These are phyloP conservation scores for Stygiomarasmius scandens DNA, from an alignment of 1,284 basidiomycete genomes.

Conservation along the genomic window DNA sequence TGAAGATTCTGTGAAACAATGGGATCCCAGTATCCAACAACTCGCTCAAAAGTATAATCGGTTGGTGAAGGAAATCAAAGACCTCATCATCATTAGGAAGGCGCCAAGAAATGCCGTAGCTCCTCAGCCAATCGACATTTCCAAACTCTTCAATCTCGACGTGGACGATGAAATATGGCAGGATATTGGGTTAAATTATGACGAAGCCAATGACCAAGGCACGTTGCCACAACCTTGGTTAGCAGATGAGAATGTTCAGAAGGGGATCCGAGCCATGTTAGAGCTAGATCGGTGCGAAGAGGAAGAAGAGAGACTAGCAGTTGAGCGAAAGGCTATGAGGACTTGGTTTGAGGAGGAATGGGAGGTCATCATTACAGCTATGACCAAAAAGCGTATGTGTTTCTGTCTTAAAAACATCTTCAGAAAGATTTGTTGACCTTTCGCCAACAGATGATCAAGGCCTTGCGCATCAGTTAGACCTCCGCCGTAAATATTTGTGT, in stretches of 20 bases:
- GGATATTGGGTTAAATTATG: not conserved
- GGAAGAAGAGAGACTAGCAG: not conserved
- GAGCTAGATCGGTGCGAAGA: not conserved
- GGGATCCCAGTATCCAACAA: constrained; percentile 8
- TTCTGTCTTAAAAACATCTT: not conserved
- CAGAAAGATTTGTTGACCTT: not conserved
- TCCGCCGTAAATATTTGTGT: not conserved
- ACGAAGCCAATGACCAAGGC: not conserved
- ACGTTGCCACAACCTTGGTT: constrained; percentile 7
- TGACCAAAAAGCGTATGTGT: not conserved
- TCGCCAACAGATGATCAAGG: not conserved
- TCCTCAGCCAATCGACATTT: constrained; percentile 11
- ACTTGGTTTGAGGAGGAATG: constrained; percentile 7
- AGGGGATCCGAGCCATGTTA: constrained; percentile 9
- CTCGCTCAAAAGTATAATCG: constrained; percentile 5
- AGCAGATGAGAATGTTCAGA: constrained; percentile 4
- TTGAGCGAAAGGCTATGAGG: not conserved
- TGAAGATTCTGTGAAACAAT: not conserved
- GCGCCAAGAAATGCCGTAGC: constrained; percentile 18
- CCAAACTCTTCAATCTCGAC: not conserved
- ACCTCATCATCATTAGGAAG: constrained; percentile 5
- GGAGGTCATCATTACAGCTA: not conserved
- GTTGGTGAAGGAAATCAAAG: not conserved
- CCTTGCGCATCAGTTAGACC: not conserved
- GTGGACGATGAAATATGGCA: not conserved